Evolutionary conservation across 805 yeast genomes (phyloP).

Genomic region (Tetrapisispora iriomotensis): DNA sequence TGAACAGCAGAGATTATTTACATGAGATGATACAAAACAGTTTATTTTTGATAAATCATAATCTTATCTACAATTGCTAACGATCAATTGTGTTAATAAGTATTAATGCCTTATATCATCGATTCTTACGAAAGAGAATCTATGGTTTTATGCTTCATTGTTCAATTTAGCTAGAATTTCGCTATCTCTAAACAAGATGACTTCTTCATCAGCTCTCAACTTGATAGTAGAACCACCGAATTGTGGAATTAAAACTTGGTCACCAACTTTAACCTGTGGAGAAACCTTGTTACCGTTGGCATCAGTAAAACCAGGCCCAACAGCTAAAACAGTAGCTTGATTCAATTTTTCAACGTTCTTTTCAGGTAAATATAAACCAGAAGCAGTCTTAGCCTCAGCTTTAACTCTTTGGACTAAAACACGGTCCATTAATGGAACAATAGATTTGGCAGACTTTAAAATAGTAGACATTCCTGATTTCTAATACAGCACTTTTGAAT

Average conservation of each 20-base stretch:
- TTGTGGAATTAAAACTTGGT: conserved; percentile 85
- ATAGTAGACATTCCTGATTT: conserved; percentile 50
- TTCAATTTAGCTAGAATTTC: conserved; percentile 86
- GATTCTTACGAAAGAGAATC: too few species aligned
- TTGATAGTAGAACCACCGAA: conserved; percentile 89
- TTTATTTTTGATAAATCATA: too few species aligned
- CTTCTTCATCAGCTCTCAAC: conserved; percentile 65
- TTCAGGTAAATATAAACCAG: conserved; percentile 91
- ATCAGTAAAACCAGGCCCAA: conserved; percentile 87
- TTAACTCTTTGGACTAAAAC: conserved; percentile 90
- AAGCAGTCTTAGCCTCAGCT: conserved; percentile 83
- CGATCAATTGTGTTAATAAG: too few species aligned
- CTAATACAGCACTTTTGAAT: neutral
- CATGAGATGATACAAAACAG: too few species aligned
- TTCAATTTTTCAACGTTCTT: conserved; percentile 90
- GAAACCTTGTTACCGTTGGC: conserved; percentile 62
- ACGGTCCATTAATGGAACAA: conserved; percentile 91
- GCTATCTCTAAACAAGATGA: conserved; percentile 78
- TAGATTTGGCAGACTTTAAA: conserved; percentile 73
- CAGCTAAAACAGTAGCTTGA: conserved; percentile 85
- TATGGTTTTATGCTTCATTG: conserved; percentile 32
- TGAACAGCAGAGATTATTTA: too few species aligned
- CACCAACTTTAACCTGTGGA: conserved; percentile 79
- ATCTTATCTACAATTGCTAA: too few species aligned
- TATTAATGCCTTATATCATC: too few species aligned